These are phyloP conservation scores for Trichophaea hybrida DNA, from an alignment of 2,329 filamentous ascomycete genomes.

Conservation along the genomic window DNA sequence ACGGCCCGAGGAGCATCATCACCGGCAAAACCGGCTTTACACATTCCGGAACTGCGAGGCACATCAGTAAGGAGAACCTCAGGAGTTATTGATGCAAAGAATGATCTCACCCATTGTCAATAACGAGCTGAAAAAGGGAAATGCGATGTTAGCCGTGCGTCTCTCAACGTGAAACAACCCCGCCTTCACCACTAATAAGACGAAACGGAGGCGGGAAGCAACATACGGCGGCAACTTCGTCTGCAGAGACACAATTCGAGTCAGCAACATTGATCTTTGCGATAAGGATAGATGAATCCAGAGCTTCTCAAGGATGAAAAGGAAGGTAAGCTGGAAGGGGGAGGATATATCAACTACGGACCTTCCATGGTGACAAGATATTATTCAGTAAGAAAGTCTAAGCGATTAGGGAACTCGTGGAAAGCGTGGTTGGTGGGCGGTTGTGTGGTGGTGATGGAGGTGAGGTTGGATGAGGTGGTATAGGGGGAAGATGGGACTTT, in stretches of 20 bases:
- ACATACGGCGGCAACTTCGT: constrained; percentile 82
- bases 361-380: constrained; percentile 31
- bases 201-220: constrained; percentile 14
- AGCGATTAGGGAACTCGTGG: constrained; percentile 28
- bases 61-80: constrained; percentile 23
- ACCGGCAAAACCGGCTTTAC: constrained; percentile 99
- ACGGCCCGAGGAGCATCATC: constrained; percentile 99
- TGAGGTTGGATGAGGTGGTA: constrained; percentile 22
- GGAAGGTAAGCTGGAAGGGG: constrained; percentile 9
- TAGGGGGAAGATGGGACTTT: constrained; percentile 6
- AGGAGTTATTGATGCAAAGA: constrained; percentile 25
- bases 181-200: constrained; percentile 10
- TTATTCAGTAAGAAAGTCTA: constrained; percentile 14
- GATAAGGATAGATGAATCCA: constrained; percentile 30
- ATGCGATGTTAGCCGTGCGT: constrained; percentile 20
- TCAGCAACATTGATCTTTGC: constrained; percentile 34
- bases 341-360: constrained; percentile 26
- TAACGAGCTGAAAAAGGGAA: constrained; percentile 54
- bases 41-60: constrained; percentile 88
- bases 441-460: constrained; percentile 24
- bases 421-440: constrained; percentile 27
- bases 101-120: constrained; percentile 98
- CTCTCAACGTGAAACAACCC: constrained; percentile 9
- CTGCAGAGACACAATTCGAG: constrained; percentile 41
- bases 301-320: constrained; percentile 5